Evolutionary conservation across 768 basidiomycete genomes (phyloP).

Genomic region (Lactifluus hygrophoroides): DNA sequence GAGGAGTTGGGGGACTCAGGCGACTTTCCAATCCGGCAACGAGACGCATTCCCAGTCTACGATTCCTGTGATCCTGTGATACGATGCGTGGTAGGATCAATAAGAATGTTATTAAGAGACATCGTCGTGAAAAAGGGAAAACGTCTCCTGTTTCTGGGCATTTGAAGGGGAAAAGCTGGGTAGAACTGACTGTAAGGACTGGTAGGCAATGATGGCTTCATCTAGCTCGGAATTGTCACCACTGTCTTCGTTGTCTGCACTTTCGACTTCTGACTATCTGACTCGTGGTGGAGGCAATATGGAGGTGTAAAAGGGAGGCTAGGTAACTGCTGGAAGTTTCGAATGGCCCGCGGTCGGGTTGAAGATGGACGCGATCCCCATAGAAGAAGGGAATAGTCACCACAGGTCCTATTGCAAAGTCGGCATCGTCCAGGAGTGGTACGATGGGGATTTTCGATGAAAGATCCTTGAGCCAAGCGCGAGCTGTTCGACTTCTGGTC

Average conservation of each 20-base stretch:
- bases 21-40: not conserved
- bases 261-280: not conserved
- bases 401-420: not conserved
- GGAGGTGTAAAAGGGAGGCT: not conserved
- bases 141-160: not conserved
- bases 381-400: not conserved
- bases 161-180: not conserved
- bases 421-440: not conserved
- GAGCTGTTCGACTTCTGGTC: not conserved
- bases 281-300: not conserved
- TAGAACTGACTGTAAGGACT: not conserved
- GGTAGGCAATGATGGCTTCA: not conserved
- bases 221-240: not conserved
- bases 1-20: not conserved
- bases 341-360: not conserved
- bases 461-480: not conserved
- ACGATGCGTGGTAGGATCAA: constrained; percentile 14
- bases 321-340: not conserved
- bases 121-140: constrained; percentile 13
- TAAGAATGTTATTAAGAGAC: constrained; percentile 11
- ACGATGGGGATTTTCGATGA: not conserved
- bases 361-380: not conserved
- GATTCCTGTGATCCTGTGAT: constrained; percentile 16
- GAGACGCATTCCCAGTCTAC: constrained; percentile 16
- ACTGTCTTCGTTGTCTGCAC: not conserved